phyloP scores from a whole-genome alignment of 176 grass and related monocot genomes.

The Phoenix dactylifera region DNA sequence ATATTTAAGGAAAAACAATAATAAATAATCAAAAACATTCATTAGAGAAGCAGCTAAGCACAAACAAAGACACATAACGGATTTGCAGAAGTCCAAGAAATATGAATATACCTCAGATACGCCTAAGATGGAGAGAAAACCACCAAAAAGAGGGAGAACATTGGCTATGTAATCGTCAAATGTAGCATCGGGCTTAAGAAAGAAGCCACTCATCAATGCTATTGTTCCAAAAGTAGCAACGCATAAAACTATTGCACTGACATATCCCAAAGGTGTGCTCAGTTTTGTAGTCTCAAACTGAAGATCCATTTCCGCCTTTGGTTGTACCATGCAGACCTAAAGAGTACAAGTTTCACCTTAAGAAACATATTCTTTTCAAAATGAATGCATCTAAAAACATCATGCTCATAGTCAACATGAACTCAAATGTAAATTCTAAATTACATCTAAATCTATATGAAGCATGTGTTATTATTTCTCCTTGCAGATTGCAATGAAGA shows the following conservation, averaged over 20 bases:
- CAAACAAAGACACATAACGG: neutral
- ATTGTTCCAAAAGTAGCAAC: constrained; percentile 90
- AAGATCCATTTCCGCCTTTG: constrained; percentile 89
- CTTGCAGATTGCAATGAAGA: too few relatives aligned
- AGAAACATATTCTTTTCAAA: too few relatives aligned
- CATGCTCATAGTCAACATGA: too few relatives aligned
- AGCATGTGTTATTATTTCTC: too few relatives aligned
- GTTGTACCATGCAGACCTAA: constrained; percentile 90
- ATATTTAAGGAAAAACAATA: too few relatives aligned
- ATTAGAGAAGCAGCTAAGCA: too few relatives aligned
- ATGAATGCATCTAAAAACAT: too few relatives aligned
- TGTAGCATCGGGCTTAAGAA: constrained; percentile 81
- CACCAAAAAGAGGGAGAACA: constrained; percentile 77
- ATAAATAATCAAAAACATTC: too few relatives aligned
- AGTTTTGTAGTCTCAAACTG: constrained; percentile 70
- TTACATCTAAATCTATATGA: too few relatives aligned
- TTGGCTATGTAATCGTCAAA: constrained; percentile 78
- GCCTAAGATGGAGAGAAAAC: constrained; percentile 75
- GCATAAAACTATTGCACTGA: constrained; percentile 46
- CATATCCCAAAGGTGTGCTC: constrained; percentile 80
- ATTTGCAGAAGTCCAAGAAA: constrained; percentile 5
- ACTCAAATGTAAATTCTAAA: too few relatives aligned
- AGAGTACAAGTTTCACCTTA: neutral
- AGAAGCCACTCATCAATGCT: constrained; percentile 85
- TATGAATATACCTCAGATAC: constrained; percentile 67